phyloP scores from a whole-genome alignment of 257 asterid genomes.

The Penstemon davidsonii region DNA sequence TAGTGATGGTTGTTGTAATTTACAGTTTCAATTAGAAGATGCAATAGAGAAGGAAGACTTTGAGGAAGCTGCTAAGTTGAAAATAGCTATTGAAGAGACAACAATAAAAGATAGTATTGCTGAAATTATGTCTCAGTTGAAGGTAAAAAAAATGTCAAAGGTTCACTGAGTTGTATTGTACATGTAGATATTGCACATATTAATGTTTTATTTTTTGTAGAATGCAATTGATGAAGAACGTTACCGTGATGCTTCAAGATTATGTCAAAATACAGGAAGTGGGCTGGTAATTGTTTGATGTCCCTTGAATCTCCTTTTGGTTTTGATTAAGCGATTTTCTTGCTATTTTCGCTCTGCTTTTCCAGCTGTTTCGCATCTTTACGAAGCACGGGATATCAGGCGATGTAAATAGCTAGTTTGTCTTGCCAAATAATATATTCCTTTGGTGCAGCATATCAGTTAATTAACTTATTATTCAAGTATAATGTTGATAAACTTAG shows the following conservation, averaged over 20 bases:
- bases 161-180: not conserved
- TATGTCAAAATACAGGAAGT: constrained; percentile 80
- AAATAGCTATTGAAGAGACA: constrained; percentile 64
- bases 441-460: too few relatives aligned
- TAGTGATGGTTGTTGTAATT: constrained; percentile 24
- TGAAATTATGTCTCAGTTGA: constrained; percentile 69
- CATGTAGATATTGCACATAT: constrained; percentile 19
- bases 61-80: constrained; percentile 78
- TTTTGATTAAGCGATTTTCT: constrained; percentile 16
- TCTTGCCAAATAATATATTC: too few relatives aligned
- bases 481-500: too few relatives aligned
- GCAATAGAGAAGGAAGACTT: constrained; percentile 89
- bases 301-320: not conserved
- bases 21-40: constrained; percentile 90
- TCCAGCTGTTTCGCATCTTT: not conserved
- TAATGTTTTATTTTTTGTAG: constrained; percentile 39
- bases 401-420: too few relatives aligned
- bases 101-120: constrained; percentile 74
- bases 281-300: constrained; percentile 68
- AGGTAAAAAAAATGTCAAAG: constrained; percentile 41
- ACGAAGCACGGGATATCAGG: too few relatives aligned
- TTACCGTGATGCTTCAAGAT: constrained; percentile 88
- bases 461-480: too few relatives aligned
- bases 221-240: constrained; percentile 79
- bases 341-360: not conserved